Conservation (phyloP, 768 basidiomycete species). For the Amanita jacksonii region DNA sequence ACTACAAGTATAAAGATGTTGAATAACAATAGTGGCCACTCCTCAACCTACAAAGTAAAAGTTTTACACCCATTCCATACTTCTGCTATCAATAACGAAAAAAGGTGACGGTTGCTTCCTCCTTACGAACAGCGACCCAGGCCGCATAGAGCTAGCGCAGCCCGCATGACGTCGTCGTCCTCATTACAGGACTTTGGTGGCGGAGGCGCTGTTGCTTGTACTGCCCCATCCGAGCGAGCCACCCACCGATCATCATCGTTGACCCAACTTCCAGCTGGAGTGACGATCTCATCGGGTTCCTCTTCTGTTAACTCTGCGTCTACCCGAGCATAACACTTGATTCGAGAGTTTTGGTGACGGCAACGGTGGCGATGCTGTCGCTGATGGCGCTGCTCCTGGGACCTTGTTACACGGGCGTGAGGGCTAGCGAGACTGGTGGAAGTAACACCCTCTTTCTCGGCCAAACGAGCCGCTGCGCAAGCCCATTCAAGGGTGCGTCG, state of each 20-base stretch:
- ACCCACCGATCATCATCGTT: constrained; percentile 32
- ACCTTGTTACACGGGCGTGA: neutral
- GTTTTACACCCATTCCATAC: neutral
- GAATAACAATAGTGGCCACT: constrained; percentile 6
- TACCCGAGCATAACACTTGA: constrained; percentile 11
- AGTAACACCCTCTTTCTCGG: constrained; percentile 18
- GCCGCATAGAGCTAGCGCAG: constrained; percentile 59
- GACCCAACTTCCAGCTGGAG: constrained; percentile 46
- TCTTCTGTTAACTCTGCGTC: constrained; percentile 49
- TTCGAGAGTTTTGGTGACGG: neutral
- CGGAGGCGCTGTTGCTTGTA: constrained; percentile 10
- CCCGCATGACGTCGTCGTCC: constrained; percentile 63
- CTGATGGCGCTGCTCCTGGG: neutral
- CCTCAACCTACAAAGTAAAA: neutral
- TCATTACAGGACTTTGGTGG: constrained; percentile 14
- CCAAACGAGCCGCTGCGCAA: constrained; percentile 49
- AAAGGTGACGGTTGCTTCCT: neutral
- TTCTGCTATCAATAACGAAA: neutral
- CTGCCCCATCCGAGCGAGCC: constrained; percentile 13
- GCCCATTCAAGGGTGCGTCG: constrained; percentile 65
- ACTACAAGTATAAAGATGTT: constrained; percentile 5
- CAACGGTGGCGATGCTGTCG: constrained; percentile 6
- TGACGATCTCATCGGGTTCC: constrained; percentile 56
- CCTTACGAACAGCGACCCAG: constrained; percentile 22
- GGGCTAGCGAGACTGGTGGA: neutral